These are phyloP conservation scores for Oldenlandia corymbosa DNA, from an alignment of 257 asterid genomes.

Conservation along the genomic window DNA sequence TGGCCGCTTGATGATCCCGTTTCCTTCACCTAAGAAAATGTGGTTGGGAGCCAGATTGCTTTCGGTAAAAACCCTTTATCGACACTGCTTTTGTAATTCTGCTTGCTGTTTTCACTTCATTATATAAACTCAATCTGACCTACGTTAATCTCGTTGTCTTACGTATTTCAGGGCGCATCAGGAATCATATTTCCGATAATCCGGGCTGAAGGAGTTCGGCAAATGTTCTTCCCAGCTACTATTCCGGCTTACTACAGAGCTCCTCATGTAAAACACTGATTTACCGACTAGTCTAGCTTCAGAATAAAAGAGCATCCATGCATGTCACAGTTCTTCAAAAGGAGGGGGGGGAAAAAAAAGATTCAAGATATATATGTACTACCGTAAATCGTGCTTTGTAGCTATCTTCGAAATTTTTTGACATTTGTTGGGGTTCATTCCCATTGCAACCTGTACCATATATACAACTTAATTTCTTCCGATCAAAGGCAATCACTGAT, in stretches of 20 bases:
- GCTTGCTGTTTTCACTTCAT: no score
- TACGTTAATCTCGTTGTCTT: not conserved
- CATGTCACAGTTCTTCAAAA: no score
- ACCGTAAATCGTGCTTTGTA: not conserved
- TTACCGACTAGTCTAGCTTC: no score
- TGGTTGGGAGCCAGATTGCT: slow-evolving; percentile 56
- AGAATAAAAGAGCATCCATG: no score
- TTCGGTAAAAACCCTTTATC: slow-evolving; percentile 18
- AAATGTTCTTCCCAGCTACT: slow-evolving; percentile 74
- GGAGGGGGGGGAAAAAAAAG: no score
- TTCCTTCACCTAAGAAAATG: slow-evolving; percentile 53
- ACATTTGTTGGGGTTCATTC: not conserved
- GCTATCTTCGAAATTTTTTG: not conserved
- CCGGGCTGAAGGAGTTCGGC: slow-evolving; percentile 63
- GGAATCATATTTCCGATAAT: slow-evolving; percentile 69
- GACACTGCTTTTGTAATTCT: not conserved
- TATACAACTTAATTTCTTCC: no score
- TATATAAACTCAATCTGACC: not conserved
- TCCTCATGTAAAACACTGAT: slow-evolving; percentile 29
- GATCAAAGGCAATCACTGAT: not conserved
- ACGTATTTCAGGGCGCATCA: slow-evolving; percentile 45
- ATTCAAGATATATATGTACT: no score
- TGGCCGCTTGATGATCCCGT: slow-evolving; percentile 59
- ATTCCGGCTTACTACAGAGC: slow-evolving; percentile 73
- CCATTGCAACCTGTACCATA: not conserved